These are phyloP conservation scores for Spergularia azorica DNA, from an alignment of 179 eudicot species.

Conservation along the genomic window DNA sequence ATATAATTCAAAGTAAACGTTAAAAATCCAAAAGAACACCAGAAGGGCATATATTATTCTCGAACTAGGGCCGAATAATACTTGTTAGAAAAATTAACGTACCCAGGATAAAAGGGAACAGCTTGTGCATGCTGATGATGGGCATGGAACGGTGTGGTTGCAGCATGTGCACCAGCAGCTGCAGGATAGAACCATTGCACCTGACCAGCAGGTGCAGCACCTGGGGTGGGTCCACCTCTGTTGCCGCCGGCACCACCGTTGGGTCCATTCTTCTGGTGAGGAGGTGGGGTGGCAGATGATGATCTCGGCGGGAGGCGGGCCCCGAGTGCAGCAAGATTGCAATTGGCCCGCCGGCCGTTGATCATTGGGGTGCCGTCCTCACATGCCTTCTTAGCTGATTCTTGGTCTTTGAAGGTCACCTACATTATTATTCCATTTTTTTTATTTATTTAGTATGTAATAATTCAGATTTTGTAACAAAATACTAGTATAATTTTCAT, in stretches of 20 bases:
- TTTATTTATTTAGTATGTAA: too few species aligned
- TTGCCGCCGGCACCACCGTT: background rate
- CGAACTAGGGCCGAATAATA: too few species aligned
- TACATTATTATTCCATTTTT: constrained; percentile 20
- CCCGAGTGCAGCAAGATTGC: constrained; percentile 90
- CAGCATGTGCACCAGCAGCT: constrained; percentile 35
- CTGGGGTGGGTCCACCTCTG: constrained; percentile 35
- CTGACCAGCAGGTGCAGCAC: constrained; percentile 41
- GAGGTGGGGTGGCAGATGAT: constrained; percentile 34
- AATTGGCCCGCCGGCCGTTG: constrained; percentile 92
- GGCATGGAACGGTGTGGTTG: constrained; percentile 45
- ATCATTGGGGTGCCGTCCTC: constrained; percentile 94
- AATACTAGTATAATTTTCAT: too few species aligned
- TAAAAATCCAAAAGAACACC: too few species aligned
- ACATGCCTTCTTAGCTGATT: constrained; percentile 90
- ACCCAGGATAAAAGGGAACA: constrained; percentile 60
- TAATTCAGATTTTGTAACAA: too few species aligned
- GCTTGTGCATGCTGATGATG: constrained; percentile 58
- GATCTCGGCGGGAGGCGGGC: constrained; percentile 77
- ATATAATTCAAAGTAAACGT: too few species aligned
- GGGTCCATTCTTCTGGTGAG: constrained; percentile 10
- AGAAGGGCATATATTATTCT: too few species aligned
- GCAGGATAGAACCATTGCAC: constrained; percentile 81
- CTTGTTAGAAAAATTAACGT: background rate
- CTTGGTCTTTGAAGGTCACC: constrained; percentile 91